Evolutionary conservation across 495 filamentous ascomycete species (phyloP), one percentile per base, ranked within the genome.

Genomic region (Parathielavia hyrcaniae): DNA sequence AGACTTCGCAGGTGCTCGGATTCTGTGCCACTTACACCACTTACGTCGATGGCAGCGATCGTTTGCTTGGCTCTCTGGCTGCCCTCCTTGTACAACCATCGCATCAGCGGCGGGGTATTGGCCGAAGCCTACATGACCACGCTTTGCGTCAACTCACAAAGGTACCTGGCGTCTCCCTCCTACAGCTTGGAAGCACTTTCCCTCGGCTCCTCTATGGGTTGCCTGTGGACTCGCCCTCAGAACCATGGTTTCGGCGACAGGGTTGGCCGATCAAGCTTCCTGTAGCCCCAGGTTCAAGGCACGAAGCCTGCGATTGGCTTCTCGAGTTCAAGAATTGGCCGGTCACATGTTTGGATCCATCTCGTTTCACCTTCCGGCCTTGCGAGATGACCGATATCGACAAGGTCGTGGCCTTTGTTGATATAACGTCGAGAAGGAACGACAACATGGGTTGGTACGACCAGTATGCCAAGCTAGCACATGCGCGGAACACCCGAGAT

Each of bases 21-120:
- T 82, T 85, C 55, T 81, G 77, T 64, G 81, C 81, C 20, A 83
- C 81, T 17, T 86, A 83, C 68, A 78, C 75, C 61, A 80, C 73
- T 52, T 83, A 79, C 67, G 75, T 69, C 53, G 80, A 74, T 61
- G 72, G 73, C 56, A 75, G 72, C 19, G 77, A 83, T 58, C 71
- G 75, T 51, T 63, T 83, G 50, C 75, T 85, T 57, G 83, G 81
- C 9, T 83, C 81, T 46, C 55, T 85, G 32, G 81, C 82, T 35
- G 71, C 79, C 41, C 69, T 84, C 19, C 69, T 85, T 39, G 82
- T 84, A 35, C 76, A 73, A 38, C 71, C 78, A 50, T 70, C 73
- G 9, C 77, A 79, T 66, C 72, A 76, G 51, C 69, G 76, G 53
- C 73, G 73, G 45, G 82, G 82, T 1, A 72, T 85, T 56, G 82